Conservation (phyloP, 73 alveolate genomes). For the Tetrahymena elliotti region DNA sequence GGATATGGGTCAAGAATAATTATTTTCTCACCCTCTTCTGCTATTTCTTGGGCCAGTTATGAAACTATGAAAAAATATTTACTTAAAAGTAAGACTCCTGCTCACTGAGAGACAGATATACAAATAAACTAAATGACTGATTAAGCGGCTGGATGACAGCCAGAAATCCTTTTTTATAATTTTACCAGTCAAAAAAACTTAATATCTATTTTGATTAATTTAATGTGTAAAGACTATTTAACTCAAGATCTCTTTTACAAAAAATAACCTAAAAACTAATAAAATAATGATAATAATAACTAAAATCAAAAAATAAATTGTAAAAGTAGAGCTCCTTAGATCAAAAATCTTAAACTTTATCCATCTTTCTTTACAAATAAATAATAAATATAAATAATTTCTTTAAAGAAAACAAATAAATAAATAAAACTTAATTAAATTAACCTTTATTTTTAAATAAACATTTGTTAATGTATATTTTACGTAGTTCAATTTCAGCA, state of each 20-base stretch:
- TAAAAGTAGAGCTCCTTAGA: not conserved
- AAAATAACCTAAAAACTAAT: no score
- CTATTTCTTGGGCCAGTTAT: constrained; percentile 54
- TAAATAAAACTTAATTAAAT: not conserved
- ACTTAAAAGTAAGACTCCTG: not conserved
- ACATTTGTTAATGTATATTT: not conserved
- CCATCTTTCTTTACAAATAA: not conserved
- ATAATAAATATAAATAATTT: no score
- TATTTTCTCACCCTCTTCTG: constrained; percentile 48
- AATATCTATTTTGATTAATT: no score
- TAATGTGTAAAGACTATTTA: no score
- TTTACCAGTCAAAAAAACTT: no score
- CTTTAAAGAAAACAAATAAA: not conserved
- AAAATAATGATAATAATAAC: no score
- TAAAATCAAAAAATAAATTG: no score
- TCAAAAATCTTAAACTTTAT: not conserved
- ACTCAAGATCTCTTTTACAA: no score
- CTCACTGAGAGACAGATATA: not conserved
- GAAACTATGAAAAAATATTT: constrained; percentile 37
- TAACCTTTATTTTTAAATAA: not conserved
- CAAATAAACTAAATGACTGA: no score
- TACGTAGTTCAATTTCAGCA: not conserved
- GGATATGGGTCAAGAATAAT: constrained; percentile 44
- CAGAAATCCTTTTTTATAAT: no score
- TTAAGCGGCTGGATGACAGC: no score